Conservation (phyloP, 1,284 basidiomycete species). For the Cutaneotrichosporon mucoides region DNA sequence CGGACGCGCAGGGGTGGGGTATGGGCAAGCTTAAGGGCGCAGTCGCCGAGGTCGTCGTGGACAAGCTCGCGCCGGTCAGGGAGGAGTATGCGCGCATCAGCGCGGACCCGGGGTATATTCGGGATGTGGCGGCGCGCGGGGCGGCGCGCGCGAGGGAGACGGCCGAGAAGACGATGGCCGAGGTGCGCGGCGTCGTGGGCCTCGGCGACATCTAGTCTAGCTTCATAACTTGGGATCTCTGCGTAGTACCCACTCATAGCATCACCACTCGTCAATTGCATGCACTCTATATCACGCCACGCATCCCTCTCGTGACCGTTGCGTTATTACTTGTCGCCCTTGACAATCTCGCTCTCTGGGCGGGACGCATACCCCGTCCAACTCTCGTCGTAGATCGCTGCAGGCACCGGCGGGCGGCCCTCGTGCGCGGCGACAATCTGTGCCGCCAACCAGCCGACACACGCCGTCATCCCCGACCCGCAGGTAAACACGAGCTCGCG, state of each 20-base stretch:
- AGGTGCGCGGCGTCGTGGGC: slow-evolving; percentile 66
- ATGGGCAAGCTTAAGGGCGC: slow-evolving; percentile 65
- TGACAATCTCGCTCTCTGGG: slow-evolving; percentile 26
- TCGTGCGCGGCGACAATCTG: slow-evolving; percentile 80
- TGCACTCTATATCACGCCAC: not conserved
- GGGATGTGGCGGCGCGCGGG: slow-evolving; percentile 62
- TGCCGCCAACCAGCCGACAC: slow-evolving; percentile 81
- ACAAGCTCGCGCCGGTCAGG: slow-evolving; percentile 65
- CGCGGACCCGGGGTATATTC: slow-evolving; percentile 61
- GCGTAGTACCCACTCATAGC: too few species aligned
- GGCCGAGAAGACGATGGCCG: slow-evolving; percentile 62
- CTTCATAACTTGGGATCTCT: not conserved
- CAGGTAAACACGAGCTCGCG: slow-evolving; percentile 66
- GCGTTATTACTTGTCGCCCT: not conserved
- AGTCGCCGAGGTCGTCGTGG: slow-evolving; percentile 68
- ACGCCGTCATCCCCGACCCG: slow-evolving; percentile 97
- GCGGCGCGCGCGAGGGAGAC: slow-evolving; percentile 60
- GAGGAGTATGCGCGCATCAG: slow-evolving; percentile 64
- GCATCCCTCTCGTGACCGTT: too few species aligned
- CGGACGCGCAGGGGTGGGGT: slow-evolving; percentile 52
- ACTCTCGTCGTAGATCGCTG: slow-evolving; percentile 52
- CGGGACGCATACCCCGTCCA: slow-evolving; percentile 38
- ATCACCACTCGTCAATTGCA: slow-evolving; percentile 4
- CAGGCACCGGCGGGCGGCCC: slow-evolving; percentile 31
- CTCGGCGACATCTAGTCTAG: slow-evolving; percentile 41